These are phyloP conservation scores for Bryoglossum gracile DNA, from an alignment of 495 filamentous ascomycete genomes.

Conservation along the genomic window DNA sequence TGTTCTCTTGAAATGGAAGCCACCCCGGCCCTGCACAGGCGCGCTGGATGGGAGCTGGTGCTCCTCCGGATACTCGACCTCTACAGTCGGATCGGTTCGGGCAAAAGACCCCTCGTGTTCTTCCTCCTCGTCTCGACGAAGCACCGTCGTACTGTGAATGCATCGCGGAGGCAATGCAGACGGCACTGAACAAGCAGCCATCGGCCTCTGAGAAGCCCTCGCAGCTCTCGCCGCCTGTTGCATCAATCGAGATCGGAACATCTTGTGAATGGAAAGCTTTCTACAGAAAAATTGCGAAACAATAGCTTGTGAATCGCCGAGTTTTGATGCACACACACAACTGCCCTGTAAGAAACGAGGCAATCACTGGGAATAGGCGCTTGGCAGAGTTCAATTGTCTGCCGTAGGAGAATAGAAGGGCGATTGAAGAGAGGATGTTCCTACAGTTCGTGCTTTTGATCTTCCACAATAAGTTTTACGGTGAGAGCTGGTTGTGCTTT, in stretches of 20 bases:
- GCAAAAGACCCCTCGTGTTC: slow-evolving; percentile 43
- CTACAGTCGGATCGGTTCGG: slow-evolving; percentile 68
- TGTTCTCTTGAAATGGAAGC: slow-evolving; percentile 63
- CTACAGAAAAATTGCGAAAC: too few species aligned
- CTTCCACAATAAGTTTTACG: background rate
- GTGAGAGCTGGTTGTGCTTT: background rate
- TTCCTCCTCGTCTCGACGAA: slow-evolving; percentile 10
- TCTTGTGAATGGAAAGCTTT: too few species aligned
- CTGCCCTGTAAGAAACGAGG: too few species aligned
- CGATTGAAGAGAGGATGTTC: background rate
- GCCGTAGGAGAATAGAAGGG: too few species aligned
- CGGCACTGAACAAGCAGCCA: slow-evolving; percentile 1
- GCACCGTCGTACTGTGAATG: slow-evolving; percentile 1
- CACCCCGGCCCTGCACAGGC: slow-evolving; percentile 64
- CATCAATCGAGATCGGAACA: slow-evolving; percentile 23
- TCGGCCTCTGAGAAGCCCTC: slow-evolving; percentile 2
- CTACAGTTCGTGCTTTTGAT: background rate
- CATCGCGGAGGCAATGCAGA: slow-evolving; percentile 1
- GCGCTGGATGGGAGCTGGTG: slow-evolving; percentile 54
- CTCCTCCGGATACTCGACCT: slow-evolving; percentile 69
- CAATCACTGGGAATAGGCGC: too few species aligned
- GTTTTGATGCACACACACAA: too few species aligned
- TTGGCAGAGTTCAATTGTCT: too few species aligned
- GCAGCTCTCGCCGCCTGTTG: slow-evolving; percentile 14
- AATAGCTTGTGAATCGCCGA: too few species aligned